These are phyloP conservation scores for Heterobasidion parviporum DNA, from an alignment of 1,284 basidiomycete species.

Conservation along the genomic window DNA sequence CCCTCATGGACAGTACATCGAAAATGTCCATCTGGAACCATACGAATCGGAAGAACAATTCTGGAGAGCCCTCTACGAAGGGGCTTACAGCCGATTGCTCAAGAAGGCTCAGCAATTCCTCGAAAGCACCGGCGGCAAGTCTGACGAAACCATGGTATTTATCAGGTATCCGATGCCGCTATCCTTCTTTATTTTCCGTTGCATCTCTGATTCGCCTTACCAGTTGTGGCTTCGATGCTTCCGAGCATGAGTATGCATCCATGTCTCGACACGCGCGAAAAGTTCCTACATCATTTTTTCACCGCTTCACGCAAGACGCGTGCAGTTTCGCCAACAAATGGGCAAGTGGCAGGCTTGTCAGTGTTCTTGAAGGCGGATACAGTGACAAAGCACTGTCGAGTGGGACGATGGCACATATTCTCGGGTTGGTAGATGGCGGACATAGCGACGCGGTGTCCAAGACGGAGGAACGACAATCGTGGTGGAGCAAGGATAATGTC, in stretches of 20 bases:
- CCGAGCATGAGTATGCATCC: constrained; percentile 82
- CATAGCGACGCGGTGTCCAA: constrained; percentile 2
- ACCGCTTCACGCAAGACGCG: constrained; percentile 75
- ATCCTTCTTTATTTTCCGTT: neutral
- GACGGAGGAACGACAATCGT: constrained; percentile 34
- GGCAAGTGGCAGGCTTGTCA: constrained; percentile 69
- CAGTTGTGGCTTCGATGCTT: constrained; percentile 89
- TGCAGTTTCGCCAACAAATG: constrained; percentile 59
- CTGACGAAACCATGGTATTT: constrained; percentile 74
- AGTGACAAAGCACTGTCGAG: constrained; percentile 83
- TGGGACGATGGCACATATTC: constrained; percentile 73
- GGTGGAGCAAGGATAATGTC: constrained; percentile 70
- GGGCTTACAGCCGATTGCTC: constrained; percentile 65
- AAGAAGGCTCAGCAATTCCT: constrained; percentile 70
- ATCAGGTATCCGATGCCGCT: constrained; percentile 54
- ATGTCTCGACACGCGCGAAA: constrained; percentile 94
- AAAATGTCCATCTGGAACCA: constrained; percentile 83
- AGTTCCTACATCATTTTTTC: constrained; percentile 84
- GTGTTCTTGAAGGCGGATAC: constrained; percentile 93
- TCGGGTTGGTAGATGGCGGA: constrained; percentile 46
- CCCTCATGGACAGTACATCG: constrained; percentile 83
- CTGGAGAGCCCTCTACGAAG: constrained; percentile 64
- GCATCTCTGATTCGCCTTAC: neutral
- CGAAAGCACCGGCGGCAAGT: constrained; percentile 51
- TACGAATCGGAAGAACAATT: constrained; percentile 76